A percentile compares a stretch with the other conserved stretches of the same genome.
phyloP scores from a whole-genome alignment of 2,329 filamentous ascomycete species.

The Claviceps lovelessii region DNA sequence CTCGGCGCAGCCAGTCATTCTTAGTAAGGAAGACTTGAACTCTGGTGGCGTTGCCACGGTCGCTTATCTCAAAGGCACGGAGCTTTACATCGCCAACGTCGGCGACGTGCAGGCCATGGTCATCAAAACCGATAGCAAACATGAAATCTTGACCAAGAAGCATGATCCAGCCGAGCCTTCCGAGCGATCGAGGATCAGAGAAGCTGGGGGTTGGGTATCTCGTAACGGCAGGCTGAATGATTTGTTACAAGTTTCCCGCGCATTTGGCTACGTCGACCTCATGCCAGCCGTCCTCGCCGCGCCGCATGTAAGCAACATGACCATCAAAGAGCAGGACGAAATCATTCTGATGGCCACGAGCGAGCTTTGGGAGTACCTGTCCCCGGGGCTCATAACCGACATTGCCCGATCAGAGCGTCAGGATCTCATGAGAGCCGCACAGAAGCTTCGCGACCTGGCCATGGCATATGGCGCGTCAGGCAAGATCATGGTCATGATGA shows the following conservation, averaged over 20 bases:
- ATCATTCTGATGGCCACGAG: slow-evolving; percentile 82
- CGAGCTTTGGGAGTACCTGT: slow-evolving; percentile 91
- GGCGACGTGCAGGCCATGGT: slow-evolving; percentile 93
- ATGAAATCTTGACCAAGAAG: slow-evolving; percentile 74
- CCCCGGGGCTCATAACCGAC: slow-evolving; percentile 80
- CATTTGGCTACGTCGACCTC: slow-evolving; percentile 86
- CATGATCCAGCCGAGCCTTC: slow-evolving; percentile 80
- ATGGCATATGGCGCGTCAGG: slow-evolving; percentile 88
- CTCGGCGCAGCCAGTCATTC: slow-evolving; percentile 56
- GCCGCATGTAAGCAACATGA: slow-evolving; percentile 65
- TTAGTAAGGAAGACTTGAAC: slow-evolving; percentile 78
- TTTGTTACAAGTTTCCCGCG: slow-evolving; percentile 74
- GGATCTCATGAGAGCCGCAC: slow-evolving; percentile 87
- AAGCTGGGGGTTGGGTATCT: slow-evolving; percentile 91
- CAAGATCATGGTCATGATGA: slow-evolving; percentile 99
- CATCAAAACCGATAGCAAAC: slow-evolving; percentile 73
- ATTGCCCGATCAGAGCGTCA: slow-evolving; percentile 73
- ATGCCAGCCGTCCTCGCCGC: slow-evolving; percentile 89
- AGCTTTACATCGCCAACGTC: slow-evolving; percentile 88
- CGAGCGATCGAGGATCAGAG: slow-evolving; percentile 79
- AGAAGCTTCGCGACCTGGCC: slow-evolving; percentile 85
- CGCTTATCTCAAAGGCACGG: slow-evolving; percentile 74
- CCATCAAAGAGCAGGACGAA: slow-evolving; percentile 76
- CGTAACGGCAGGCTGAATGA: slow-evolving; percentile 91
- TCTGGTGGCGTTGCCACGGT: slow-evolving; percentile 88